Evolutionary conservation across 2,329 filamentous ascomycete genomes (phyloP).

Genomic region (Helminthosporium solani): DNA sequence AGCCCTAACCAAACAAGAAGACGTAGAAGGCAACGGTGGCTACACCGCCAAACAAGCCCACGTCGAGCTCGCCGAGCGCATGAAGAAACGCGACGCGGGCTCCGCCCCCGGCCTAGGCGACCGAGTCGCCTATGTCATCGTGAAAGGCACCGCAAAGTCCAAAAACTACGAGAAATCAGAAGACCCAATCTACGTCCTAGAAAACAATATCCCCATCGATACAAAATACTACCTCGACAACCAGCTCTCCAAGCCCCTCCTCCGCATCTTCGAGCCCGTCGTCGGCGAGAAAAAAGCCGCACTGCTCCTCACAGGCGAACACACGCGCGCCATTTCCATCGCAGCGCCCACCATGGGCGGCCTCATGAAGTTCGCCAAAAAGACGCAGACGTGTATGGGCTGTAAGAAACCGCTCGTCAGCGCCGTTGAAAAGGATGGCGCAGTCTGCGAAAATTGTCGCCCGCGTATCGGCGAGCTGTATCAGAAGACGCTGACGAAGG

Average conservation of each 20-base stretch:
- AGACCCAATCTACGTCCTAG: slow-evolving; percentile 93
- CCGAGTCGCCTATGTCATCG: slow-evolving; percentile 96
- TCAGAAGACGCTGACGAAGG: slow-evolving; percentile 82
- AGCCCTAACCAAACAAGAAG: slow-evolving; percentile 72
- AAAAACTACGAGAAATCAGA: slow-evolving; percentile 98
- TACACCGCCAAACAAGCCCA: slow-evolving; percentile 94
- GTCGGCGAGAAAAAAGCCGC: slow-evolving; percentile 88
- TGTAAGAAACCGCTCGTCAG: slow-evolving; percentile 93
- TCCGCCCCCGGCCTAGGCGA: slow-evolving; percentile 91
- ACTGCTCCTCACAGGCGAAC: slow-evolving; percentile 83
- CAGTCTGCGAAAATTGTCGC: slow-evolving; percentile 83
- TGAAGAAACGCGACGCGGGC: slow-evolving; percentile 94
- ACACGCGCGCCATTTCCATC: slow-evolving; percentile 91
- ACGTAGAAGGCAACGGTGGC: slow-evolving; percentile 34
- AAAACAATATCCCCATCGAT: slow-evolving; percentile 97
- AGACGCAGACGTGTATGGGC: slow-evolving; percentile 96
- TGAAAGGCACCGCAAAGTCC: slow-evolving; percentile 82
- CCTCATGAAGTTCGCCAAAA: slow-evolving; percentile 97
- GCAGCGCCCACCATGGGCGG: slow-evolving; percentile 89
- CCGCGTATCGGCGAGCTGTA: slow-evolving; percentile 89
- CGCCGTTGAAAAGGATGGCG: slow-evolving; percentile 76
- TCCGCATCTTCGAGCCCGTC: slow-evolving; percentile 96
- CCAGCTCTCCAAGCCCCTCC: slow-evolving; percentile 90
- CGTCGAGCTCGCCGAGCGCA: slow-evolving; percentile 89
- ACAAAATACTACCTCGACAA: slow-evolving; percentile 99